A percentile compares a stretch with the other conserved stretches of the same genome.
Conservation (phyloP, 2,329 filamentous ascomycete genomes). For the Cordyceps farinosa region DNA sequence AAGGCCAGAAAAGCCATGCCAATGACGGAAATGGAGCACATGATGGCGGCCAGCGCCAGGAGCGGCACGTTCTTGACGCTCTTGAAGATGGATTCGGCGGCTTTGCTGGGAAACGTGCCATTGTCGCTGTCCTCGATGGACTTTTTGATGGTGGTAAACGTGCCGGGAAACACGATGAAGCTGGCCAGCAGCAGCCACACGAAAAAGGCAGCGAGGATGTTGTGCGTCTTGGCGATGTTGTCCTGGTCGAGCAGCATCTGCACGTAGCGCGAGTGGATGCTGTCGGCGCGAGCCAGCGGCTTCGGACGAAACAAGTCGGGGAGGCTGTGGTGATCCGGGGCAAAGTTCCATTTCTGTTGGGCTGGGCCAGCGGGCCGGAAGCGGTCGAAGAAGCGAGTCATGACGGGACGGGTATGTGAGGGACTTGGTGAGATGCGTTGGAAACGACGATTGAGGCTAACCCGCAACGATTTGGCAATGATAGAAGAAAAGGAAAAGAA, state of each 20-base stretch:
- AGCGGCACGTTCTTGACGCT: slow-evolving; percentile 35
- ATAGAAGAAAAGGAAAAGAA: not conserved
- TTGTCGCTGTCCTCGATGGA: slow-evolving; percentile 24
- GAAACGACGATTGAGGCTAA: not conserved
- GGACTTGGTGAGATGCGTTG: too few species aligned
- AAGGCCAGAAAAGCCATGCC: slow-evolving; percentile 43
- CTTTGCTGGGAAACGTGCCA: slow-evolving; percentile 20
- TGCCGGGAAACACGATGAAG: slow-evolving; percentile 51
- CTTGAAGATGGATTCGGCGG: slow-evolving; percentile 24
- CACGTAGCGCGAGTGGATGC: slow-evolving; percentile 37
- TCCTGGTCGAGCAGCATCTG: slow-evolving; percentile 47
- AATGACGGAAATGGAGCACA: slow-evolving; percentile 34
- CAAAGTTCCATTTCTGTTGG: slow-evolving; percentile 13
- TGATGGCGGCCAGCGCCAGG: slow-evolving; percentile 41
- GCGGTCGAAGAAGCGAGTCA: not conserved
- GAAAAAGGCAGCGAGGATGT: slow-evolving; percentile 39
- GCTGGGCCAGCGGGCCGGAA: not conserved
- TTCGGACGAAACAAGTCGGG: slow-evolving; percentile 9
- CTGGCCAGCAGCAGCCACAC: slow-evolving; percentile 49
- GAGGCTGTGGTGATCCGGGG: slow-evolving; percentile 1
- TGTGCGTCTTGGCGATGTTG: slow-evolving; percentile 43
- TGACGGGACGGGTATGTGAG: not conserved
- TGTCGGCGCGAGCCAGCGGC: slow-evolving; percentile 23
- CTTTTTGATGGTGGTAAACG: slow-evolving; percentile 42
- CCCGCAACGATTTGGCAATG: not conserved